Percentiles rank a stretch among this genome's conserved stretches.
phyloP scores from a whole-genome alignment of 2,329 filamentous ascomycete species.

The Diaporthe aspalathi region DNA sequence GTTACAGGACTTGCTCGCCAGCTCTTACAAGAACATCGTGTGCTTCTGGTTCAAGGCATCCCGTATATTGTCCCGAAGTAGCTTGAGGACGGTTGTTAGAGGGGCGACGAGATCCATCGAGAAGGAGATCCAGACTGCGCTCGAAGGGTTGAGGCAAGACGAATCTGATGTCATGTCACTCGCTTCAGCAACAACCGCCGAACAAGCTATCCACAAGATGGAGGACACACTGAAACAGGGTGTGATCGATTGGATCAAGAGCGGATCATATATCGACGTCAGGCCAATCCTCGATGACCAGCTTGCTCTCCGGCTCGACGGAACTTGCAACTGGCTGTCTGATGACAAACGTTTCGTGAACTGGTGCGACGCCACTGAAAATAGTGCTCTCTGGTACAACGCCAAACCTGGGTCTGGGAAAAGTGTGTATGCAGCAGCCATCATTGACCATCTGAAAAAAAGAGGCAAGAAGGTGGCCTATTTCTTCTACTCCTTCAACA shows the following conservation, averaged over 20 bases:
- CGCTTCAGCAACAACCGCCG: conserved; percentile 4
- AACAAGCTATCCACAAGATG: not conserved
- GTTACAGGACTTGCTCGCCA: not conserved
- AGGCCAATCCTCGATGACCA: not conserved
- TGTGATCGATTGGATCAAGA: conserved; percentile 12
- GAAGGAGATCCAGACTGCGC: conserved; percentile 11
- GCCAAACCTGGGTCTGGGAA: conserved; percentile 2
- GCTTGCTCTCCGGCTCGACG: not conserved
- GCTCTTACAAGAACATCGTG: conserved; percentile 3
- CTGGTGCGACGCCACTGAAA: not conserved
- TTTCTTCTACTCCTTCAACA: conserved; percentile 18
- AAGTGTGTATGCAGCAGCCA: not conserved
- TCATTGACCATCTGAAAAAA: not conserved
- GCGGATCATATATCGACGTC: not conserved
- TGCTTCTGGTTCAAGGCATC: not conserved
- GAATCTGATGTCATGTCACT: not conserved
- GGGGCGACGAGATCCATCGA: not conserved
- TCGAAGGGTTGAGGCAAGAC: not conserved
- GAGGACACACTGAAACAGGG: conserved; percentile 1
- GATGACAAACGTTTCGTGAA: conserved; percentile 11
- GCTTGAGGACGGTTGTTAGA: not conserved
- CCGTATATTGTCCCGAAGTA: not conserved
- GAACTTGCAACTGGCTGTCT: conserved; percentile 2
- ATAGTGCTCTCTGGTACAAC: not conserved
- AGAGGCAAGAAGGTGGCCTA: not conserved